phyloP scores from a whole-genome alignment of 164 flowering plant species.

The Vitis riparia region DNA sequence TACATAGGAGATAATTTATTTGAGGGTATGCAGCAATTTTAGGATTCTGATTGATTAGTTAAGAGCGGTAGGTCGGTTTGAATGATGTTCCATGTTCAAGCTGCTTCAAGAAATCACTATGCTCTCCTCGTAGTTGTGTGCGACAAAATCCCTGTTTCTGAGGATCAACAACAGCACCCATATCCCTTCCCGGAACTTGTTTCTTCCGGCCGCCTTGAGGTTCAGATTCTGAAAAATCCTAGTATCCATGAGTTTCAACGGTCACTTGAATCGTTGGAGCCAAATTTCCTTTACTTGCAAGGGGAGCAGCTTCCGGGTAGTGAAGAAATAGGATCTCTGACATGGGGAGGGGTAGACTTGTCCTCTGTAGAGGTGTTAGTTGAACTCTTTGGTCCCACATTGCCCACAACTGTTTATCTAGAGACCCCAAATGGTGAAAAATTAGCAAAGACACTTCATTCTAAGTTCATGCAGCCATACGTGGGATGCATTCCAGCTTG shows the following conservation, averaged over 20 bases:
- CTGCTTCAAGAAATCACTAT: constrained; percentile 11
- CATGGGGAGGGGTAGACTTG: constrained; percentile 3
- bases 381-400: constrained; percentile 16
- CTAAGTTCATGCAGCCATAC: constrained; percentile 83
- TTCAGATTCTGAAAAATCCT: constrained; percentile 15
- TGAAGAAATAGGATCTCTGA: constrained; percentile 9
- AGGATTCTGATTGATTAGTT: too few relatives aligned
- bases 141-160: constrained; percentile 5
- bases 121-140: constrained; percentile 13
- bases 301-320: constrained; percentile 13
- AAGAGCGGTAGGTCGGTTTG: not conserved
- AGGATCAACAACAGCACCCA: not conserved
- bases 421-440: constrained; percentile 77
- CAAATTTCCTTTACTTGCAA: constrained; percentile 19
- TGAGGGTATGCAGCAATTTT: too few relatives aligned
- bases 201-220: constrained; percentile 22
- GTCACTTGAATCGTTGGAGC: constrained; percentile 10
- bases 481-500: constrained; percentile 98
- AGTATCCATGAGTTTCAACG: constrained; percentile 11
- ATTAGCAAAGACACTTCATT: constrained; percentile 71
- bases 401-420: constrained; percentile 48
- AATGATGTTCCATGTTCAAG: constrained; percentile 12
- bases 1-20: too few relatives aligned
- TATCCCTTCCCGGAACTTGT: constrained; percentile 20
- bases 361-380: constrained; percentile 9